phyloP scores from a whole-genome alignment of 768 basidiomycete species.

The Ephemerocybe angulata region DNA sequence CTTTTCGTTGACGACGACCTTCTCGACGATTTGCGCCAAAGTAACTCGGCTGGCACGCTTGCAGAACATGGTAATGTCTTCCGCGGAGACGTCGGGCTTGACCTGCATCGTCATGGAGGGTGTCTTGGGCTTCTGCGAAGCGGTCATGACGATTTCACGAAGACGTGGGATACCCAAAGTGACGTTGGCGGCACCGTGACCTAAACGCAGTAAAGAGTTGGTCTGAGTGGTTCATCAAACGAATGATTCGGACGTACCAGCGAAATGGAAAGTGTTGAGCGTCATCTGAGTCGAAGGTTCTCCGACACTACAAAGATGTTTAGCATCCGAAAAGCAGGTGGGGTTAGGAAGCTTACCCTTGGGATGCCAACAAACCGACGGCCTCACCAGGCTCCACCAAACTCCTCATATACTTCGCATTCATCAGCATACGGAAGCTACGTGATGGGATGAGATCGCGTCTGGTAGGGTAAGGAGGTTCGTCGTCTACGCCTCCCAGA shows the following conservation, averaged over 20 bases:
- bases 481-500: slow-evolving; percentile 33
- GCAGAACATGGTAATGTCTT: slow-evolving; percentile 74
- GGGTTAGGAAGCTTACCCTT: slow-evolving; percentile 66
- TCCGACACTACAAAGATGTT: slow-evolving; percentile 66
- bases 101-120: slow-evolving; percentile 93
- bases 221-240: background rate
- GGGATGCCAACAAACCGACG: slow-evolving; percentile 94
- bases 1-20: slow-evolving; percentile 75
- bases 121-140: slow-evolving; percentile 91
- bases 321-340: background rate
- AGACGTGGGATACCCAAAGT: slow-evolving; percentile 98
- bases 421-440: slow-evolving; percentile 80
- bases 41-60: slow-evolving; percentile 83
- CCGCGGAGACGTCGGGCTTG: slow-evolving; percentile 43
- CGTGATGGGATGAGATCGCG: slow-evolving; percentile 44
- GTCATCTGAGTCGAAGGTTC: slow-evolving; percentile 99
- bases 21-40: slow-evolving; percentile 85
- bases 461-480: slow-evolving; percentile 36
- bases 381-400: slow-evolving; percentile 97
- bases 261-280: slow-evolving; percentile 98
- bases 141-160: slow-evolving; percentile 99
- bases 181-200: slow-evolving; percentile 98
- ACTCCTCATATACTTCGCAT: slow-evolving; percentile 89
- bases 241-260: slow-evolving; percentile 47
- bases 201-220: slow-evolving; percentile 37